phyloP scores from a whole-genome alignment of 768 basidiomycete genomes.

The Xerocomus potaroensis region DNA sequence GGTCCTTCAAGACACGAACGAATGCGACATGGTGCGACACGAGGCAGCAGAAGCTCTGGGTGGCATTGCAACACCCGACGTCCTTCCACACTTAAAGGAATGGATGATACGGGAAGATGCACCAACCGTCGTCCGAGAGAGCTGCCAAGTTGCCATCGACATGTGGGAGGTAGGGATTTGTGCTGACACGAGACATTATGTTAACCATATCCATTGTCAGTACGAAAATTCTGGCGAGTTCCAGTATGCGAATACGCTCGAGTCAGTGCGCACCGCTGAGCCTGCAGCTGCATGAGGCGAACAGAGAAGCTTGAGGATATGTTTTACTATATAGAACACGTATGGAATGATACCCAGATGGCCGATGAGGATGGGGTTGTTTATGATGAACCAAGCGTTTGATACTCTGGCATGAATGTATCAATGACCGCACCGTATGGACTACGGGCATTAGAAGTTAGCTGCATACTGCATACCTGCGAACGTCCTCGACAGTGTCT shows the following conservation, averaged over 20 bases:
- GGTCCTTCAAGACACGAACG: conserved; percentile 66
- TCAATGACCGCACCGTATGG: no score
- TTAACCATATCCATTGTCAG: conserved; percentile 34
- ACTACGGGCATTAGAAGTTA: no score
- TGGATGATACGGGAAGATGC: conserved; percentile 78
- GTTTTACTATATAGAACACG: no score
- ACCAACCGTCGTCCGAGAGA: conserved; percentile 88
- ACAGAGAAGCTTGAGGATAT: not conserved
- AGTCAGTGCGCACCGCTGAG: conserved; percentile 11
- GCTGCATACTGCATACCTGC: no score
- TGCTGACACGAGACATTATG: not conserved
- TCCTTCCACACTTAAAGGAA: conserved; percentile 79
- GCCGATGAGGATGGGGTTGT: no score
- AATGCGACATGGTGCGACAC: conserved; percentile 97
- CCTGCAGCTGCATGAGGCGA: conserved; percentile 12
- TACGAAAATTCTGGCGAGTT: conserved; percentile 80
- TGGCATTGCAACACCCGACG: conserved; percentile 93
- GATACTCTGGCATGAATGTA: no score
- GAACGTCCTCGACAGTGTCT: not conserved
- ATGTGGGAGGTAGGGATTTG: conserved; percentile 81
- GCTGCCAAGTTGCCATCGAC: conserved; percentile 93
- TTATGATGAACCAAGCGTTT: no score
- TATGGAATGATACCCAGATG: no score
- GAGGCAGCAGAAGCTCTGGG: conserved; percentile 98
- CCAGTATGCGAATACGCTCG: conserved; percentile 65